Conservation (phyloP, 371 early-diverging fungal genomes). For the Batrachochytrium dendrobatidis region DNA sequence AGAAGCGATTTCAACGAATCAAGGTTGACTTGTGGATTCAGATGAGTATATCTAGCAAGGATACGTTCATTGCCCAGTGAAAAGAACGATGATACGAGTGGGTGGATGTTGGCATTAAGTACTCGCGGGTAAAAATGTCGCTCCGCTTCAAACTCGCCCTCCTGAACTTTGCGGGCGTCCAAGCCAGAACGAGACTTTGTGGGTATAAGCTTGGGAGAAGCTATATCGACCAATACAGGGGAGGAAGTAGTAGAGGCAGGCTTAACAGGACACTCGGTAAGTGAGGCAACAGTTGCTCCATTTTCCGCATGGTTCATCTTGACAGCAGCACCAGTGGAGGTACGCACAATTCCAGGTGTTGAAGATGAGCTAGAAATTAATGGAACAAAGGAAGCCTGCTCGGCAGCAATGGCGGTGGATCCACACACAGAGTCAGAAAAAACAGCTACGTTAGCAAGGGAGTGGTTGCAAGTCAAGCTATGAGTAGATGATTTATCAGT, state of each 20-base stretch:
- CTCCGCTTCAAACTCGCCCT: constrained; percentile 81
- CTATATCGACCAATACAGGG: not conserved
- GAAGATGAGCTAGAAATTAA: not conserved
- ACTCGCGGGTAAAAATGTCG: constrained; percentile 89
- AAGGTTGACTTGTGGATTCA: constrained; percentile 76
- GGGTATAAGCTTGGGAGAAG: not conserved
- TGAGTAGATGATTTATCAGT: too few species aligned
- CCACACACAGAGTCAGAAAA: too few species aligned
- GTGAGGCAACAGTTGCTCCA: not conserved
- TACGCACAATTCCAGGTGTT: not conserved
- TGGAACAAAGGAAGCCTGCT: too few species aligned
- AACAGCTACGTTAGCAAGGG: too few species aligned
- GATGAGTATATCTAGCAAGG: constrained; percentile 79
- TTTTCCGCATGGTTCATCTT: not conserved
- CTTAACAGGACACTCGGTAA: not conserved
- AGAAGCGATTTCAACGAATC: constrained; percentile 57
- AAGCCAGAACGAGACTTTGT: not conserved
- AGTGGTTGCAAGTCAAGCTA: too few species aligned
- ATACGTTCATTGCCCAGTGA: constrained; percentile 85
- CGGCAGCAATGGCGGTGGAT: too few species aligned
- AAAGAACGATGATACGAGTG: constrained; percentile 80
- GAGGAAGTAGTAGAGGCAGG: not conserved
- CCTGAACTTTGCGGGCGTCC: constrained; percentile 28
- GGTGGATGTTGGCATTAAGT: constrained; percentile 85
- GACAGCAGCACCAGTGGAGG: not conserved